Base-by-base conservation (phyloP, 73 alveolate genomes). In the Paramecium pentaurelia region DNA sequence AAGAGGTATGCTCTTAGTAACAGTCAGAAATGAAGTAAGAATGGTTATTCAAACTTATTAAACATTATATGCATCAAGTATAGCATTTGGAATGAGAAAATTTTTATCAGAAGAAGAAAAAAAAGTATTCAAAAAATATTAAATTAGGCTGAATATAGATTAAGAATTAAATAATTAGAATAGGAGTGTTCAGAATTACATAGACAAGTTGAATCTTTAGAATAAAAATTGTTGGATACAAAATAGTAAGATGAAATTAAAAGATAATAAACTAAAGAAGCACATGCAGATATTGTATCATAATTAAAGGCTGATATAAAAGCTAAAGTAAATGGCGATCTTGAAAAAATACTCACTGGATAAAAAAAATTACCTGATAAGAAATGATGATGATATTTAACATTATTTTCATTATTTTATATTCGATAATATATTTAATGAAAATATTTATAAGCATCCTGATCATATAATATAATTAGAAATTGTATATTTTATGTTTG, bases 21-120 rank as follows among this genome's bases (percentile, higher is more conserved):
- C 99, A 77, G 99, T 98, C 34, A 86, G 99, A 20, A 99, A 98
- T 87, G 99, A 98, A 95, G 98, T 98, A 45, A 97, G 98, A 86
- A 98, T 98, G 99, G 97, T 99, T 58, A 98, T 98, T 59, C 97
- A 98, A 45, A 98, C 99, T 18, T 98, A 98, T 92, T 98, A 98
- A 95, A 98, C 99, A 25, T 92, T 98, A 44, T 98, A 98, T 92
- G 91, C 73, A 42, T 80, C 91, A 20, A 80, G 91, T 32, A 45
- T 42, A 25, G 91, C 91, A 12, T 80, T 80, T 80, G 91, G 91
- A 9, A 80, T 80, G 91, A 80, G 91, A 47, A 80, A 80, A 20
- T 80, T 44, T 80, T 49, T 80, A 42, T 49, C 49, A 18, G 91
- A 80, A 80, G 75, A 45, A 64, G 91, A 80, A 80, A 22, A 64